Evolutionary conservation across 108 stramenopile species (phyloP).

Genomic region (Heterococcus sp.): DNA sequence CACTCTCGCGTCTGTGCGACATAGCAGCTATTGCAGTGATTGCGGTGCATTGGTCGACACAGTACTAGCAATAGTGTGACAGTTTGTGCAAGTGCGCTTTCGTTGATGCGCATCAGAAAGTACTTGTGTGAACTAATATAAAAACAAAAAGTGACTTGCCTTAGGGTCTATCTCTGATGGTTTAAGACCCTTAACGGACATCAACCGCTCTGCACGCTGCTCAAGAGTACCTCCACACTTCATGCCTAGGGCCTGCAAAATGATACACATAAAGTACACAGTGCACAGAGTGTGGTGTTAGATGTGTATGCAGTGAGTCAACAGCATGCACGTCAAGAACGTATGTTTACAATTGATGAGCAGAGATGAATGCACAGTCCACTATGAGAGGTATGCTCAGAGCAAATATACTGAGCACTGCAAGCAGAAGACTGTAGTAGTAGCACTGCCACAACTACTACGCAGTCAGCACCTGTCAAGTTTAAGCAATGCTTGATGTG

Average conservation of each 20-base stretch:
- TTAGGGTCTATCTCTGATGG: slow-evolving; percentile 73
- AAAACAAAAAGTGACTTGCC: slow-evolving; percentile 61
- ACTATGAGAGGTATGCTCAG: too few species aligned
- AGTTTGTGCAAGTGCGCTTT: background rate
- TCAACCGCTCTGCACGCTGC: slow-evolving; percentile 83
- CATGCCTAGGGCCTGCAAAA: slow-evolving; percentile 66
- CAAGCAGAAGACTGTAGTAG: too few species aligned
- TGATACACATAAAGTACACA: background rate
- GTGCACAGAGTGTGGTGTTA: too few species aligned
- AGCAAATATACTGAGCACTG: too few species aligned
- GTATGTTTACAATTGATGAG: too few species aligned
- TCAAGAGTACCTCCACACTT: slow-evolving; percentile 89
- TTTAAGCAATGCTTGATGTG: background rate
- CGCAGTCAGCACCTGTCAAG: too few species aligned
- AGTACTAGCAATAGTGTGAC: background rate
- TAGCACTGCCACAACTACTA: too few species aligned
- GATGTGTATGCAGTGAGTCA: too few species aligned
- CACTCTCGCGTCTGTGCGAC: too few species aligned
- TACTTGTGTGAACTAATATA: slow-evolving; percentile 61
- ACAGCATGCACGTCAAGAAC: too few species aligned
- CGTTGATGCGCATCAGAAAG: background rate
- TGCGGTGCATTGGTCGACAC: background rate
- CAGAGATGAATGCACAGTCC: background rate
- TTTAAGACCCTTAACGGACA: slow-evolving; percentile 77
- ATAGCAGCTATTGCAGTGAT: too few species aligned